Conservation (phyloP, 768 basidiomycete genomes). For the Jaapia argillacea region DNA sequence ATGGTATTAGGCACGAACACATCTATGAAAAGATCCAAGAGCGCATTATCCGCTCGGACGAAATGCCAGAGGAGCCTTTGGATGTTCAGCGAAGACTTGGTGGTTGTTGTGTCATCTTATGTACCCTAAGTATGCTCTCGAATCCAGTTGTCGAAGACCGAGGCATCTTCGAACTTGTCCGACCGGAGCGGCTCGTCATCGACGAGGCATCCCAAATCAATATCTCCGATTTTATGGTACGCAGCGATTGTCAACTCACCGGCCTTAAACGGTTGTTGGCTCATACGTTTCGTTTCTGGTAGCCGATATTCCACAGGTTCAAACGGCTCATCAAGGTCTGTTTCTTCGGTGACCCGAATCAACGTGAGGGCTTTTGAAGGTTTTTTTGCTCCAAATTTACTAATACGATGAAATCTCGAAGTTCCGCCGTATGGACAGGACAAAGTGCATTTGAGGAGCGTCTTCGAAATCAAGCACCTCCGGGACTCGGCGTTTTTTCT, state of each 20-base stretch:
- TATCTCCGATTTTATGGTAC: not conserved
- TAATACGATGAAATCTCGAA: too few relatives aligned
- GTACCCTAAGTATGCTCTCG: not conserved
- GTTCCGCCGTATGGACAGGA: conserved; percentile 45
- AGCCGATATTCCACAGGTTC: conserved; percentile 10
- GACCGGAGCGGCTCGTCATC: not conserved
- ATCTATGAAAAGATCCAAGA: not conserved
- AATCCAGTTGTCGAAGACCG: not conserved
- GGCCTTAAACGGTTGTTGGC: conserved; percentile 24
- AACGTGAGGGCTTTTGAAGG: conserved; percentile 25
- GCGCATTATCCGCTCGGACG: not conserved
- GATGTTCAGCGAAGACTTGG: not conserved
- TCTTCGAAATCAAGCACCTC: conserved; percentile 37
- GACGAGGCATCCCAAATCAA: not conserved
- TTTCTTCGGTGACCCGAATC: conserved; percentile 45
- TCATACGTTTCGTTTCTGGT: conserved; percentile 38
- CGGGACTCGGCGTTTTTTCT: conserved; percentile 26
- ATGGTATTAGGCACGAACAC: not conserved
- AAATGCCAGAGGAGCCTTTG: not conserved
- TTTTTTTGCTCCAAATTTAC: not conserved
- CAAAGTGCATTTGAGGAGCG: conserved; percentile 27
- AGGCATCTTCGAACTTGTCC: not conserved
- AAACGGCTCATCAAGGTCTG: conserved; percentile 29
- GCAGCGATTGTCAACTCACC: not conserved
- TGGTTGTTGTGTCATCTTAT: not conserved